Evolutionary conservation across 352 stramenopile species (phyloP).

Genomic region (Phytophthora constricta): DNA sequence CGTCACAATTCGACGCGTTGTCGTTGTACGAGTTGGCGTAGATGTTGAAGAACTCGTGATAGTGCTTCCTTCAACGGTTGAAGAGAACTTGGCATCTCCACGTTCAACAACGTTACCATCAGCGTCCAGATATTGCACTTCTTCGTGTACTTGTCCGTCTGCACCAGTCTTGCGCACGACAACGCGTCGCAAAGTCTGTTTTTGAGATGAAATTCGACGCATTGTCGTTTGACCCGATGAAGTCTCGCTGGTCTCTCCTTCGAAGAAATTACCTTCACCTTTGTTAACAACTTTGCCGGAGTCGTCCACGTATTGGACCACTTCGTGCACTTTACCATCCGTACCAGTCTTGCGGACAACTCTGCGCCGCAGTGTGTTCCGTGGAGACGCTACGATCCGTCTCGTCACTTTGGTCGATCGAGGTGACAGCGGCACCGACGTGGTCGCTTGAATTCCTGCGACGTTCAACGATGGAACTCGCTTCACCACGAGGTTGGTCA

Average conservation of each 20-base stretch:
- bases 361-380: slow-evolving; percentile 32
- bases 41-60: not conserved
- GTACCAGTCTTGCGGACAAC: slow-evolving; percentile 20
- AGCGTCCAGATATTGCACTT: slow-evolving; percentile 24
- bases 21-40: not conserved
- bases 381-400: slow-evolving; percentile 27
- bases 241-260: not conserved
- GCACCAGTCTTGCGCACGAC: slow-evolving; percentile 19
- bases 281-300: slow-evolving; percentile 18
- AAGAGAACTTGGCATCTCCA: not conserved
- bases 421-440: slow-evolving; percentile 22
- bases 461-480: slow-evolving; percentile 15
- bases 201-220: slow-evolving; percentile 11
- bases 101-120: slow-evolving; percentile 18
- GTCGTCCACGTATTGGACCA: slow-evolving; percentile 30
- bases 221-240: slow-evolving; percentile 10
- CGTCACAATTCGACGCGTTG: slow-evolving; percentile 24
- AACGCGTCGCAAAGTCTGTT: slow-evolving; percentile 18
- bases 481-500: slow-evolving; percentile 32
- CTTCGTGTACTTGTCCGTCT: slow-evolving; percentile 24
- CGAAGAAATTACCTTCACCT: slow-evolving; percentile 16
- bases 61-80: not conserved
- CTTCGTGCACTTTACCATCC: slow-evolving; percentile 28
- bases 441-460: not conserved
- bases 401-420: slow-evolving; percentile 25